Percentiles rank a stretch among this genome's conserved stretches.
phyloP scores from a whole-genome alignment of 2,329 filamentous ascomycete species.

The Cladophialophora immunda region DNA sequence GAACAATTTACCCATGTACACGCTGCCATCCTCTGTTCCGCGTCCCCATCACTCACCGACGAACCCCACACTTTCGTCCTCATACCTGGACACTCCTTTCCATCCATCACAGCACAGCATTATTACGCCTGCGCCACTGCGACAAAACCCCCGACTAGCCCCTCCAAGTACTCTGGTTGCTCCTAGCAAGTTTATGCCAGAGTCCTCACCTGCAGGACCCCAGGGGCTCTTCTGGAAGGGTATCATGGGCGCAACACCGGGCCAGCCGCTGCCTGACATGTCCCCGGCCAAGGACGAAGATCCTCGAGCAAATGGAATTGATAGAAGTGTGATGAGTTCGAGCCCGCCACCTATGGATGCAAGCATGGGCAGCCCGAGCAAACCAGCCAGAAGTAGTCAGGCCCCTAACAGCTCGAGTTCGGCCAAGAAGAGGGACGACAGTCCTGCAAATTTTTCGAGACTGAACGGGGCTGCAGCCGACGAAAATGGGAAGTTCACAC shows the following conservation, averaged over 20 bases:
- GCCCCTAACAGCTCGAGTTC: conserved; percentile 43
- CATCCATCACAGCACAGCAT: conserved; percentile 51
- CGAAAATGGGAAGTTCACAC: conserved; percentile 19
- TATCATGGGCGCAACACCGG: conserved; percentile 48
- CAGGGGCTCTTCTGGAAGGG: conserved; percentile 57
- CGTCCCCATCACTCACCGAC: conserved; percentile 46
- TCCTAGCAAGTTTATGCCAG: conserved; percentile 61
- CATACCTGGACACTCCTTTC: conserved; percentile 56
- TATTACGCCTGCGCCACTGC: conserved; percentile 59
- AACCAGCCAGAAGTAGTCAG: conserved; percentile 45
- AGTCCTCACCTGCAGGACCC: conserved; percentile 56
- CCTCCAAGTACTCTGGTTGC: conserved; percentile 59
- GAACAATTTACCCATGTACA: conserved; percentile 36
- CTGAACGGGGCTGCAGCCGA: conserved; percentile 21
- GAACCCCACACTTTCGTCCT: conserved; percentile 57
- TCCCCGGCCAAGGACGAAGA: conserved; percentile 56
- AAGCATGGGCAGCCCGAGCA: conserved; percentile 53
- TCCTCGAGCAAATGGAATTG: conserved; percentile 42
- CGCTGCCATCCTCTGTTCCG: conserved; percentile 36
- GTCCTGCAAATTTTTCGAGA: conserved; percentile 1
- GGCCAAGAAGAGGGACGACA: conserved; percentile 45
- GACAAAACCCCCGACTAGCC: conserved; percentile 57
- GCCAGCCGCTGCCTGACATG: conserved; percentile 49
- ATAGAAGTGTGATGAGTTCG: conserved; percentile 53
- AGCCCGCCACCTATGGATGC: conserved; percentile 58